phyloP scores from a whole-genome alignment of 257 asterid genomes.

The Pogostemon cablin region DNA sequence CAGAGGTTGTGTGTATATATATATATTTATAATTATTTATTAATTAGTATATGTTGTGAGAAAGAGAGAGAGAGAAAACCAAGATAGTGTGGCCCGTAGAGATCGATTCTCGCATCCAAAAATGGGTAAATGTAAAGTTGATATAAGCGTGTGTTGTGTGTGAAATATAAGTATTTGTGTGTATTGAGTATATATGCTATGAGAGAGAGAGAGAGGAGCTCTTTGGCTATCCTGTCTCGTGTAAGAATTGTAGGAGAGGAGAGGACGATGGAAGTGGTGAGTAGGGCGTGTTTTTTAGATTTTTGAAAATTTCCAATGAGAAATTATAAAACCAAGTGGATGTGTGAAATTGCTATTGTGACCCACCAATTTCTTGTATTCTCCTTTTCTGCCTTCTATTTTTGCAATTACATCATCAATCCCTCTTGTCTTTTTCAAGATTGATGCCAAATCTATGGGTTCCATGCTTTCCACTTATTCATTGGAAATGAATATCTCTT shows the following conservation, averaged over 20 bases:
- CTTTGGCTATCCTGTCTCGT: slow-evolving; percentile 45
- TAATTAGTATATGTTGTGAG: slow-evolving; percentile 36
- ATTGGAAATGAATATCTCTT: background rate
- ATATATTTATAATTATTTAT: slow-evolving; percentile 13
- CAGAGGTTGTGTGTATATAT: slow-evolving; percentile 34
- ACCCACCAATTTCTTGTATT: slow-evolving; percentile 18
- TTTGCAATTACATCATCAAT: slow-evolving; percentile 20
- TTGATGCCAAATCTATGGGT: slow-evolving; percentile 7
- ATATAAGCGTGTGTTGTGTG: slow-evolving; percentile 36
- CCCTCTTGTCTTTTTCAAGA: slow-evolving; percentile 26
- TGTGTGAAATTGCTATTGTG: slow-evolving; percentile 27
- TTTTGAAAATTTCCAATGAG: slow-evolving; percentile 18
- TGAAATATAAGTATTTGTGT: slow-evolving; percentile 12
- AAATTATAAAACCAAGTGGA: slow-evolving; percentile 19
- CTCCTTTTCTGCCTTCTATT: slow-evolving; percentile 15
- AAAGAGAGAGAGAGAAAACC: slow-evolving; percentile 36
- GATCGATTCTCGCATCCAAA: slow-evolving; percentile 42
- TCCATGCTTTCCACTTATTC: background rate
- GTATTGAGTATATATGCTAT: slow-evolving; percentile 7
- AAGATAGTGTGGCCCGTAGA: slow-evolving; percentile 47
- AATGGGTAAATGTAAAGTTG: slow-evolving; percentile 34
- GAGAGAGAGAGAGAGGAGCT: slow-evolving; percentile 32
- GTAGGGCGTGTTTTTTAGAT: slow-evolving; percentile 17
- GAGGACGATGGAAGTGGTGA: slow-evolving; percentile 42
- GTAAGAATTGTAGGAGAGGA: slow-evolving; percentile 38